Evolutionary conservation across 1,139 yeast genomes (phyloP).

Genomic region (Zygosaccharomyces sapae): DNA sequence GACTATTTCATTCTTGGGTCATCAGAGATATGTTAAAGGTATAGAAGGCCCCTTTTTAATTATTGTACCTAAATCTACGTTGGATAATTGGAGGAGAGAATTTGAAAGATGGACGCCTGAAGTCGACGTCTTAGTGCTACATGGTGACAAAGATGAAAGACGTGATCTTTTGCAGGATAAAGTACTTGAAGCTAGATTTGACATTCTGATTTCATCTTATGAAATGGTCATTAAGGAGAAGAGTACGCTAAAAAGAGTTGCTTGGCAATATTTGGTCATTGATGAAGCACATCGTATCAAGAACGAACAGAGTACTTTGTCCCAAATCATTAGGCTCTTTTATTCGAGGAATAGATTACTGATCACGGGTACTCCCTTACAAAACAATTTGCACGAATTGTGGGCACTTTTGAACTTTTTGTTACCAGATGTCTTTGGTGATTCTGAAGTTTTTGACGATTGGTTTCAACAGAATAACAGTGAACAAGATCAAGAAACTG

Average conservation of each 20-base stretch:
- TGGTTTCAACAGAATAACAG: constrained; percentile 52
- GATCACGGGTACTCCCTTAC: constrained; percentile 79
- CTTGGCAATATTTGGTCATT: constrained; percentile 71
- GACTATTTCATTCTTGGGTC: constrained; percentile 79
- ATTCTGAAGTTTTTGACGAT: constrained; percentile 66
- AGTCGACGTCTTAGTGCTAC: constrained; percentile 60
- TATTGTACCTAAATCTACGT: constrained; percentile 72
- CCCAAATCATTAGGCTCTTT: constrained; percentile 71
- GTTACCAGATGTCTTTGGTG: constrained; percentile 74
- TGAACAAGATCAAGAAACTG: constrained; percentile 51
- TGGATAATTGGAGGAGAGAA: constrained; percentile 78
- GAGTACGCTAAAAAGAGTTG: constrained; percentile 55
- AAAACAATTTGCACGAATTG: constrained; percentile 70
- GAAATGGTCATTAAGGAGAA: constrained; percentile 77
- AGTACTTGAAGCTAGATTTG: constrained; percentile 61
- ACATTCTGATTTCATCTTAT: constrained; percentile 68
- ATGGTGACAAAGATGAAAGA: constrained; percentile 70
- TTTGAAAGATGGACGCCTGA: constrained; percentile 78
- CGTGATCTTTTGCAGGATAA: constrained; percentile 47
- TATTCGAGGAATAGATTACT: constrained; percentile 65
- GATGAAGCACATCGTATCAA: constrained; percentile 83
- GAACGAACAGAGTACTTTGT: constrained; percentile 68
- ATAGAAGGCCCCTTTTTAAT: constrained; percentile 71
- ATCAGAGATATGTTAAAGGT: constrained; percentile 55
- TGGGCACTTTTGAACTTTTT: constrained; percentile 77